Percentiles rank a stretch among this genome's conserved stretches.
Conservation (phyloP, 2,329 filamentous ascomycete species). For the Apiospora phragmitis region DNA sequence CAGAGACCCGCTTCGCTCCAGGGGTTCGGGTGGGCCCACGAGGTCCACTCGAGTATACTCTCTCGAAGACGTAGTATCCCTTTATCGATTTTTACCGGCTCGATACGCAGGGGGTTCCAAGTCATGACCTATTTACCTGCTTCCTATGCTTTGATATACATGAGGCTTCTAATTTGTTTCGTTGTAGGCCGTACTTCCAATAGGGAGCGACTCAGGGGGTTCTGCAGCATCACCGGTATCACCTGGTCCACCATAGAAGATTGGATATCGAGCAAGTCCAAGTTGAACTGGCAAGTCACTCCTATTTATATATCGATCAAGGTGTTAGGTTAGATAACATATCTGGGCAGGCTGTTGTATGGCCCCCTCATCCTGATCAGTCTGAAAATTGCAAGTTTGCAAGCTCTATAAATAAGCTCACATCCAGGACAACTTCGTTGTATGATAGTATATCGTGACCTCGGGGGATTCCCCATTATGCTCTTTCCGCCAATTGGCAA, state of each 20-base stretch:
- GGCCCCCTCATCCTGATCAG: not conserved
- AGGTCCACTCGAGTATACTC: conserved; percentile 10
- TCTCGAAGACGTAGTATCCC: not conserved
- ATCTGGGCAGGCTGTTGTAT: not conserved
- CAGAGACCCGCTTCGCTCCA: not conserved
- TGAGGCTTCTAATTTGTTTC: not conserved
- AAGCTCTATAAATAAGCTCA: not conserved
- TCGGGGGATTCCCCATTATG: not conserved
- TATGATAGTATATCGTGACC: not conserved
- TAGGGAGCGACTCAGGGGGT: not conserved
- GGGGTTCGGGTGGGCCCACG: not conserved
- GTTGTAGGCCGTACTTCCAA: not conserved
- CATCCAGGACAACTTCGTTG: not conserved
- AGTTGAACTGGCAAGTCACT: not conserved
- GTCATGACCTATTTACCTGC: not conserved
- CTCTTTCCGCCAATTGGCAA: not conserved
- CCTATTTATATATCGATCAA: not conserved
- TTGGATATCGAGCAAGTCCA: not conserved
- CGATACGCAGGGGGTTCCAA: not conserved
- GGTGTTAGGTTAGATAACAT: too few species aligned
- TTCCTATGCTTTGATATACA: not conserved
- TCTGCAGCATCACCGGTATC: not conserved
- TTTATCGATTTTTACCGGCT: not conserved
- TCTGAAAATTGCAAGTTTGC: not conserved
- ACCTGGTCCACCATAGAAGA: not conserved